A percentile compares a stretch with the other conserved stretches of the same genome.
phyloP scores from a whole-genome alignment of 306 rosid species.

The Sicyos baderoa region DNA sequence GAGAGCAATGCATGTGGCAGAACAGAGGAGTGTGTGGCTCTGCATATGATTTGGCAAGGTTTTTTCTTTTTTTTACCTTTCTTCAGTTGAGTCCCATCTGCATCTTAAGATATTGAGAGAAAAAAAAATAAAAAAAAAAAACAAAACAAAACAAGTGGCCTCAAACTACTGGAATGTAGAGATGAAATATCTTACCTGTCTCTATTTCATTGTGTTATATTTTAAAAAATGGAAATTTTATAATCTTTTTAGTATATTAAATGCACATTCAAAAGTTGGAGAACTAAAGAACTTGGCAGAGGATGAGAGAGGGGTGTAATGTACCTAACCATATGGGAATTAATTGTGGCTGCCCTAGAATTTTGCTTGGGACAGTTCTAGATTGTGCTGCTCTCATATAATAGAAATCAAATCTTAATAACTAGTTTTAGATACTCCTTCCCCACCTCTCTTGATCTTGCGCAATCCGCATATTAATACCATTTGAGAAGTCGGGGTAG shows the following conservation, averaged over 20 bases:
- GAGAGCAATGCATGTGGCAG: conserved; percentile 12
- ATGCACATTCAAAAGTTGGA: conserved; percentile 14
- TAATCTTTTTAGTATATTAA: conserved; percentile 2
- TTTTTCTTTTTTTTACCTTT: background rate
- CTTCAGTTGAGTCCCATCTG: conserved; percentile 15
- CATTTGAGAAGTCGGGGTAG: background rate
- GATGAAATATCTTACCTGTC: conserved; percentile 6
- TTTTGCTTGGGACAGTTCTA: conserved; percentile 10
- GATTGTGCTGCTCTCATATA: background rate
- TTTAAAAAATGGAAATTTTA: background rate
- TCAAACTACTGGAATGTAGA: conserved; percentile 1
- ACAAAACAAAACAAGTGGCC: background rate
- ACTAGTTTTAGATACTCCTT: conserved; percentile 6
- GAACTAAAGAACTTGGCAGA: conserved; percentile 1
- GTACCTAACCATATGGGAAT: conserved; percentile 16
- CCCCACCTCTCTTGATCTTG: conserved; percentile 2
- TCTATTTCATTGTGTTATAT: background rate
- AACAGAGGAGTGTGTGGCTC: background rate
- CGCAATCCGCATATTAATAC: background rate
- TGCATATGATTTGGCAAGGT: background rate
- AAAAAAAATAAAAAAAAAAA: no score
- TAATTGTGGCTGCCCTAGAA: conserved; percentile 12
- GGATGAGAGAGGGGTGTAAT: background rate
- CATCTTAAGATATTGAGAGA: conserved; percentile 3
- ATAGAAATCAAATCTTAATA: background rate